Percentiles rank a stretch among this genome's conserved stretches.
These are phyloP conservation scores for Xylaria sp. DNA, from an alignment of 2,329 filamentous ascomycete genomes.

Conservation along the genomic window DNA sequence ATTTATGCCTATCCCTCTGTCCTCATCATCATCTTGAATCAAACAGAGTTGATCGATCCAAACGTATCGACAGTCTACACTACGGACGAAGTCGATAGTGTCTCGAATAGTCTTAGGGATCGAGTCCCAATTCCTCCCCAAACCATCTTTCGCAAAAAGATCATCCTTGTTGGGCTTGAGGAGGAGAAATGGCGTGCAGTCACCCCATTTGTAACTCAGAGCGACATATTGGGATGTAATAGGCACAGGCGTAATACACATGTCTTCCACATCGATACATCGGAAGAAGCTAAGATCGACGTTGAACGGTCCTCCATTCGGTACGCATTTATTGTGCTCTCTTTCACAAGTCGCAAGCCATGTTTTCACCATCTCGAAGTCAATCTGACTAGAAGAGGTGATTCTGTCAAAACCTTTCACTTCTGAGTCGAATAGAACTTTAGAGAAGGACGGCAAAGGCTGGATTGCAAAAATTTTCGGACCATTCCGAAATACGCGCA, in stretches of 20 bases:
- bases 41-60: conserved; percentile 32
- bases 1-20: conserved; percentile 25
- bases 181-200: conserved; percentile 27
- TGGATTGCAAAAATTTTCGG: conserved; percentile 23
- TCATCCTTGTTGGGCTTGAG: conserved; percentile 28
- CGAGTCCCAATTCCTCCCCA: conserved; percentile 23
- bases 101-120: conserved; percentile 31
- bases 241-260: conserved; percentile 27
- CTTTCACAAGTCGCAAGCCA: conserved; percentile 27
- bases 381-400: conserved; percentile 18
- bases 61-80: conserved; percentile 26
- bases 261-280: conserved; percentile 30
- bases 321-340: conserved; percentile 24
- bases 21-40: conserved; percentile 29
- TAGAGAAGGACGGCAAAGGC: conserved; percentile 29
- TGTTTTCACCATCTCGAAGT: conserved; percentile 24
- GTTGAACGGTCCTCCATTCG: conserved; percentile 22
- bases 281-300: conserved; percentile 31
- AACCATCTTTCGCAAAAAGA: conserved; percentile 25
- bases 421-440: conserved; percentile 24
- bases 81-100: conserved; percentile 27
- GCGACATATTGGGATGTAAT: conserved; percentile 29
- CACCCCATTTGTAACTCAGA: conserved; percentile 31
- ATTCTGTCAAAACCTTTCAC: conserved; percentile 27
- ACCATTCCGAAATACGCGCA: conserved; percentile 24